Evolutionary conservation across 1,139 yeast genomes (phyloP), one percentile per base, ranked within the genome.

Genomic region (Citeromyces hawaiiensis): DNA sequence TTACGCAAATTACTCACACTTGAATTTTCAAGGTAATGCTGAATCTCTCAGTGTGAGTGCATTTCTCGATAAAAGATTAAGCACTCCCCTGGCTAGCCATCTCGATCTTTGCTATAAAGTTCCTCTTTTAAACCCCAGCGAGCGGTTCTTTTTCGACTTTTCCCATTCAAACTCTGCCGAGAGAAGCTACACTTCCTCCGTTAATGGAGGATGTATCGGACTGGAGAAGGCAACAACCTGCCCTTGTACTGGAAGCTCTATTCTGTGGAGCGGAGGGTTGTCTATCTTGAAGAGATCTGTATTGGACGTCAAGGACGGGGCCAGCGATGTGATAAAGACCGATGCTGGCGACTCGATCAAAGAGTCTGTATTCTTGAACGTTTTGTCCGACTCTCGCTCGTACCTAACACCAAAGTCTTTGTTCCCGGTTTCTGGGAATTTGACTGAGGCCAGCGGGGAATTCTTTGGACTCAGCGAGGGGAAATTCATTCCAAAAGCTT

Each of bases 231-330:
- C 50, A 35, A 40, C 44, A 10, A 34, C 31, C 18, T 45, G 47
- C 37, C 35, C 38, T 10, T 32, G 45, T 16, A 21, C 43, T 3
- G 36, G 40, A 5, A 38, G 13, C 14, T 23, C 40, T 13, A 38
- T 48, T 2, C 27, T 44, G 3, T 13, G 44, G 8, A 41, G 49
- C 4, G 45, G 63, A 15, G 79, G 76, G 5, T 50, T 71, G 27
- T 56, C 65, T 16, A 51, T 70, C 35, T 49, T 58, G n/a, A 67
- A 61, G 45, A 59, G 76, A 44, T 57, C 62, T 6, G 54, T 71
- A 25, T 57, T 61, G 40, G 64, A 68, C 44, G 56, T 70, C 14
- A 65, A 56, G 25, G 74, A 68, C 38, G 59, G 57, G 3, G 71
- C 72, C 5, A 50, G 51, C 39, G 61, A 57, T 44, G 54, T 54